A percentile compares a stretch with the other conserved stretches of the same genome.
Evolutionary conservation across 2,329 filamentous ascomycete species (phyloP).

Genomic region (Zasmidium angulare): DNA sequence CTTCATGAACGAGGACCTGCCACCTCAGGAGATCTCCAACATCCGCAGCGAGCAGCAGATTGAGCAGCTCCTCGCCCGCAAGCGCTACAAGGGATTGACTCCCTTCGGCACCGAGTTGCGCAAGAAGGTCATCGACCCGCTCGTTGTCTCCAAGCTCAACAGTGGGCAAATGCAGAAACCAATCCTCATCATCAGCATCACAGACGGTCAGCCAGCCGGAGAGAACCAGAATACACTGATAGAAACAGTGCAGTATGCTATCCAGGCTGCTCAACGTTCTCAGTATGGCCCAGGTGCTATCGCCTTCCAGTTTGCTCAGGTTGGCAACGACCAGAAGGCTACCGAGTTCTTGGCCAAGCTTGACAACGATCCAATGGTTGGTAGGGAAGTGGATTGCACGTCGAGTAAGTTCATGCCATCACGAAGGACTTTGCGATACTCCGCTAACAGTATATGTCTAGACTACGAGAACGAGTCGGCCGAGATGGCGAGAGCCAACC

Average conservation of each 20-base stretch:
- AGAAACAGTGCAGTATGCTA: slow-evolving; percentile 57
- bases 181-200: slow-evolving; percentile 64
- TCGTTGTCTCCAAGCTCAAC: slow-evolving; percentile 56
- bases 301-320: slow-evolving; percentile 68
- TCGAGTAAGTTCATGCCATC: slow-evolving; percentile 55
- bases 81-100: slow-evolving; percentile 65
- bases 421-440: neutral
- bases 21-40: slow-evolving; percentile 51
- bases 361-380: slow-evolving; percentile 63
- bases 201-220: slow-evolving; percentile 65
- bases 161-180: slow-evolving; percentile 60
- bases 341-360: slow-evolving; percentile 63
- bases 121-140: slow-evolving; percentile 63
- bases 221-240: slow-evolving; percentile 58
- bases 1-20: slow-evolving; percentile 65
- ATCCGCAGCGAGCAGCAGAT: slow-evolving; percentile 60
- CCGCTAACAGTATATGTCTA: slow-evolving; percentile 31
- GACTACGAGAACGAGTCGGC: slow-evolving; percentile 68
- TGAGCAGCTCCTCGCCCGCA: slow-evolving; percentile 55
- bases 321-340: slow-evolving; percentile 65
- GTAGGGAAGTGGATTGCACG: slow-evolving; percentile 65
- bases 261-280: slow-evolving; percentile 50
- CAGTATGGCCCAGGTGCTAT: slow-evolving; percentile 57
- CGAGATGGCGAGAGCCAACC: slow-evolving; percentile 62
- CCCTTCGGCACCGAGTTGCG: slow-evolving; percentile 64